Evolutionary conservation across 2,329 filamentous ascomycete species (phyloP), one percentile per base, ranked within the genome.

Genomic region (Pseudopyricularia javanii): DNA sequence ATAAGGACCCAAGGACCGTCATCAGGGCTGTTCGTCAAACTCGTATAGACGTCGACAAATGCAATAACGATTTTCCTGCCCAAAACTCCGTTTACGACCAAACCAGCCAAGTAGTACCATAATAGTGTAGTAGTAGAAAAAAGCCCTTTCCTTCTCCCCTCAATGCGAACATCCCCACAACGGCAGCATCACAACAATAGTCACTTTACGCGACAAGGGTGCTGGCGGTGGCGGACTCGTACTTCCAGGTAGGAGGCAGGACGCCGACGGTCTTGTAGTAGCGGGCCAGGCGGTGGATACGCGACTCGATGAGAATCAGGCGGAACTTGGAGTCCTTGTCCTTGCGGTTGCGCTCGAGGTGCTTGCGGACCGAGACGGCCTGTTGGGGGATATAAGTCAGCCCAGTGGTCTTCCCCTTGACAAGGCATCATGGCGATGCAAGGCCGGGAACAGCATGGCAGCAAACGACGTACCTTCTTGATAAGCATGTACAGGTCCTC

Each of bases 271-370:
- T 91, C 88, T 96, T 97, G 88, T 97, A 98, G 87, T 60, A 61
- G 79, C 85, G 87, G 71, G 90, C 93, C 64, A 98, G 87, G 80
- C 93, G 91, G 87, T 98, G 93, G 77, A 98, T 97, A 78, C 94
- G 89, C 72, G 93, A 97, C 83, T 98, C 93, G 78, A 98, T 95
- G 66, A 98, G 87, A 91, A 98, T 98, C 63, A 98, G 88, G 72
- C 93, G 91, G 88, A 98, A 98, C 83, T 98, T 98, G 82, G 86
- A 88, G 83, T 98, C 93, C 82, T 90, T 95, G 83, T 98, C 93
- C 85, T 98, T 98, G 78, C 93, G 91, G 86, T 98, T 98, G 78
- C 89, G 89, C 85, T 96, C 90, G 64, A 98, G 89, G 79, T 98
- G 94, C 88, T 98, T 98, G 80, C 93, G 91, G 79, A 98, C 93